phyloP scores from a whole-genome alignment of 352 stramenopile genomes.

The Pythium scleroteichum region DNA sequence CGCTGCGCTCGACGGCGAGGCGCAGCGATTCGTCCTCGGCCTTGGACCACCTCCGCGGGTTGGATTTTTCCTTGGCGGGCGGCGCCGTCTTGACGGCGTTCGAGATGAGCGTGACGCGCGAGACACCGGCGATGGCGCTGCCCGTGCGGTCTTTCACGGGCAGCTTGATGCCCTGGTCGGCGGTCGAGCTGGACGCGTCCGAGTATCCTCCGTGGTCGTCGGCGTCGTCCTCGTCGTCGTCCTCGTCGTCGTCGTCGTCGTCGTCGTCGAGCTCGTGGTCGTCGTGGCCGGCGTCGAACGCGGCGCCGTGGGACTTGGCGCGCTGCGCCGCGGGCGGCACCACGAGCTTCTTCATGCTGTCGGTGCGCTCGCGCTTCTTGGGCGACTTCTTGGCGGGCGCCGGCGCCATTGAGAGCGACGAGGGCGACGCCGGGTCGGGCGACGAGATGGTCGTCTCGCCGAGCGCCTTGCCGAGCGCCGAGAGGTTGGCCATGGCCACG shows the following conservation, averaged over 20 bases:
- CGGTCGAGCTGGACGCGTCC: constrained; percentile 26
- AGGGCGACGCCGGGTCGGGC: constrained; percentile 20
- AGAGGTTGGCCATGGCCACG: constrained; percentile 45
- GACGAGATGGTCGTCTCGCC: constrained; percentile 74
- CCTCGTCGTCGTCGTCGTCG: constrained; percentile 23
- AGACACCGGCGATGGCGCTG: constrained; percentile 66
- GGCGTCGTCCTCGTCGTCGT: constrained; percentile 7
- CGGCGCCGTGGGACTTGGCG: constrained; percentile 29
- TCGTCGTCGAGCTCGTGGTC: constrained; percentile 28
- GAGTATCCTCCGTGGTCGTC: constrained; percentile 17
- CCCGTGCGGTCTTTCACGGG: constrained; percentile 80
- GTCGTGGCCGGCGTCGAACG: constrained; percentile 18
- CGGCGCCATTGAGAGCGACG: constrained; percentile 27
- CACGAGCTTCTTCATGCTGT: constrained; percentile 81
- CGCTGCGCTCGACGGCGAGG: constrained; percentile 81
- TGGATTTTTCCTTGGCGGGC: constrained; percentile 84
- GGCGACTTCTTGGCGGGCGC: constrained; percentile 50
- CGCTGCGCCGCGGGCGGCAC: constrained; percentile 65
- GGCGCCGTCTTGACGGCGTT: constrained; percentile 79
- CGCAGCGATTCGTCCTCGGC: constrained; percentile 75
- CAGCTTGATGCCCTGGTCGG: constrained; percentile 29
- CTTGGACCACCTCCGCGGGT: constrained; percentile 82
- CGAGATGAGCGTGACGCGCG: constrained; percentile 66
- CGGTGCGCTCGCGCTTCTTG: constrained; percentile 85
- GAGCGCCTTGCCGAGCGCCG: constrained; percentile 72